Conservation (phyloP, 805 yeast species). For the Ogataea trehalophila region DNA sequence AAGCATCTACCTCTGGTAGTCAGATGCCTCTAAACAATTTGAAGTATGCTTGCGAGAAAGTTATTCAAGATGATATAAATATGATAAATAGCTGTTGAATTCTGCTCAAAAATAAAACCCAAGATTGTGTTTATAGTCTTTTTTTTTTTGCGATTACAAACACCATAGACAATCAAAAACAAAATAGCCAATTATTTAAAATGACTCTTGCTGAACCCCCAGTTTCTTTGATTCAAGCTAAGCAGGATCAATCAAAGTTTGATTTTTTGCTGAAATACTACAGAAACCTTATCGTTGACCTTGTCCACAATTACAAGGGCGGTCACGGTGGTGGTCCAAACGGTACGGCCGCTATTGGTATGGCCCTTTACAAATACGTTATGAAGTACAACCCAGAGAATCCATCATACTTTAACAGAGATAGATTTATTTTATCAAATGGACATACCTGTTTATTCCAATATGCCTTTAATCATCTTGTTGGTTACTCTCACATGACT, state of each 20-base stretch:
- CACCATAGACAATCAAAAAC: neutral
- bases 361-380: conserved; percentile 66
- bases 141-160: too few species aligned
- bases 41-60: too few species aligned
- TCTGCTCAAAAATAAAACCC: too few species aligned
- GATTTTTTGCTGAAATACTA: conserved; percentile 27
- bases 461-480: conserved; percentile 79
- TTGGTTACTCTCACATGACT: conserved; percentile 69
- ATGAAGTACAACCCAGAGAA: conserved; percentile 84
- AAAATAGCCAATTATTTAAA: neutral
- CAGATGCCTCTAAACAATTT: too few species aligned
- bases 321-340: conserved; percentile 99
- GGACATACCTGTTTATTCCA: conserved; percentile 94
- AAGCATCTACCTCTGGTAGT: too few species aligned
- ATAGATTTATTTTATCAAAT: conserved; percentile 89
- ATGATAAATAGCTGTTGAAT: too few species aligned
- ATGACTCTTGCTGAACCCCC: conserved; percentile 12
- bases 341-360: conserved; percentile 96
- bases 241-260: conserved; percentile 18
- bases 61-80: too few species aligned
- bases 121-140: too few species aligned
- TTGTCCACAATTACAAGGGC: conserved; percentile 32
- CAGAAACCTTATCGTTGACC: conserved; percentile 31
- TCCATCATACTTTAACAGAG: conserved; percentile 91
- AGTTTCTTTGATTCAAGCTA: conserved; percentile 9